Evolutionary conservation across 768 basidiomycete species (phyloP), one percentile per base, ranked within the genome.

Genomic region (Hericium rajendrae): DNA sequence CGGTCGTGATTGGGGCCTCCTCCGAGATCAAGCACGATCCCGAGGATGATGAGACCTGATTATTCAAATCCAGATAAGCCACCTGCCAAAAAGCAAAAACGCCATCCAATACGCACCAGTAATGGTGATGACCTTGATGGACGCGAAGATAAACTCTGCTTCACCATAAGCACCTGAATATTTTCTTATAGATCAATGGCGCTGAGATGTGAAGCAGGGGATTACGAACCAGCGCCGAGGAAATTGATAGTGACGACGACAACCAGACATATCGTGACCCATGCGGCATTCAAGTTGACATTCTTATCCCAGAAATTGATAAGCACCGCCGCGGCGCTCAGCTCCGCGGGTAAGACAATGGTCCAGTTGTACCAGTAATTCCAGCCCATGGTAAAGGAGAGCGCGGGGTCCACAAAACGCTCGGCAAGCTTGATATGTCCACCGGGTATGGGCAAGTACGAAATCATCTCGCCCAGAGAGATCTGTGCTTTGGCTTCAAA

Each of bases 81-180:
- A 50, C 46, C 50, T 15, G 48, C 38, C 56, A 66, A 59, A 59
- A 85, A 82, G 54, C 84, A 74, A 9, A 16, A 3, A 24, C 20
- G 12, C 2, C 9, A 8, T 20, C 41, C 26, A 24, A 11, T 6
- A 24, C 59, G 2, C 24, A 57, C 86, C 90, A 3, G 76, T 78
- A 62, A 93, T 88, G 0, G 88, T 87, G 60, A 94, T 70, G n/a
- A 95, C 88, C 70, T 94, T 94, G 74, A 95, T 91, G 8, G 88
- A 91, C 4, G 90, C 90, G 67, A 94, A 94, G 51, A 84, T 76
- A 66, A 94, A 94, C 70, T 94, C 92, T 6, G 83, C 82, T 70
- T 93, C 90, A 38, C 89, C 88, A 64, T 91, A 91, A 28, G 80
- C 87, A 61, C 82, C 78, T 76, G 57, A n/a, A 16, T 40, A 15